A percentile compares a stretch with the other conserved stretches of the same genome.
Conservation (phyloP, 495 filamentous ascomycete genomes). For the Aspergillus conjunctus region DNA sequence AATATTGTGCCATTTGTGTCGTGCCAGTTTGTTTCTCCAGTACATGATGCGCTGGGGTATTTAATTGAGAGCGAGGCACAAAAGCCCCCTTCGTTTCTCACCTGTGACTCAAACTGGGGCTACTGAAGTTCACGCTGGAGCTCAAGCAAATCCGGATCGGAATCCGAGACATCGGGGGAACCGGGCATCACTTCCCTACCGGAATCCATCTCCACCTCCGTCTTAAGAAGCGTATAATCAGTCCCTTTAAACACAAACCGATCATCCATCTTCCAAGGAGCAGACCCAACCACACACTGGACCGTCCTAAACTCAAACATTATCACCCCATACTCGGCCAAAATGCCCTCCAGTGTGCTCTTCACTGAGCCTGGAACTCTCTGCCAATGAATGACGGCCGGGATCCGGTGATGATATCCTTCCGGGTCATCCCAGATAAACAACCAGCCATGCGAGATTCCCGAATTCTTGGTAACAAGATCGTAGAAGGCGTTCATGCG, state of each 20-base stretch:
- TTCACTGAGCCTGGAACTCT: not conserved
- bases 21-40: too few species aligned
- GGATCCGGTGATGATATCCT: not conserved
- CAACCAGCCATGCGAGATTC: not conserved
- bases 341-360: not conserved
- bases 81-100: too few species aligned
- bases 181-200: not conserved
- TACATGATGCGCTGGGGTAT: too few species aligned
- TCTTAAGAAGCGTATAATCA: not conserved
- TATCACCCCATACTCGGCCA: not conserved
- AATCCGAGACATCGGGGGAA: too few species aligned
- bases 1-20: too few species aligned
- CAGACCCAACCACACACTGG: not conserved
- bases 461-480: not conserved
- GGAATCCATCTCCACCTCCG: not conserved
- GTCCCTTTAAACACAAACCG: not conserved
- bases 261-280: not conserved
- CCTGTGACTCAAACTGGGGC: too few species aligned
- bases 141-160: too few species aligned
- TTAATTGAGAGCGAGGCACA: too few species aligned
- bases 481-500: slow-evolving; percentile 1
- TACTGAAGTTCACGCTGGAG: too few species aligned
- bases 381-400: not conserved
- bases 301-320: not conserved
- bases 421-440: not conserved